These are phyloP conservation scores for Venustampulla echinocandica DNA, from an alignment of 495 filamentous ascomycete genomes.

Conservation along the genomic window DNA sequence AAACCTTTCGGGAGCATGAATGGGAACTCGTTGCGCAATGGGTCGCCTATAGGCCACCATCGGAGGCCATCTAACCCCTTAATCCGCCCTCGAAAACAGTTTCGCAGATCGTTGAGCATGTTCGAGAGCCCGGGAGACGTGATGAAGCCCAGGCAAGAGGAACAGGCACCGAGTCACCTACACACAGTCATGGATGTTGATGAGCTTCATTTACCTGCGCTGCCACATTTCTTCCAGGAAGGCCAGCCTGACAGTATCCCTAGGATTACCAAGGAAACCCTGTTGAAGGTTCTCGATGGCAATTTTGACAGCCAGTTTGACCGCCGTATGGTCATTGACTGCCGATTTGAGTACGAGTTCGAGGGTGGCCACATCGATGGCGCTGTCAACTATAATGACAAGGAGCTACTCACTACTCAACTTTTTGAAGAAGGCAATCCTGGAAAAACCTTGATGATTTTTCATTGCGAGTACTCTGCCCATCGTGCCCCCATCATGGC, in stretches of 20 bases:
- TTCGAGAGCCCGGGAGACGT: constrained; percentile 87
- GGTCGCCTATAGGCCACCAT: constrained; percentile 22
- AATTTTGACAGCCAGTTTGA: constrained; percentile 67
- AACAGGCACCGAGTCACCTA: constrained; percentile 43
- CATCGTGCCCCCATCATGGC: constrained; percentile 98
- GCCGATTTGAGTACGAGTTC: constrained; percentile 98
- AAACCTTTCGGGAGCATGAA: constrained; percentile 22
- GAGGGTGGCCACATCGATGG: constrained; percentile 90
- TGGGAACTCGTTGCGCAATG: constrained; percentile 17
- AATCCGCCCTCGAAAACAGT: constrained; percentile 75
- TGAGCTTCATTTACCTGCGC: constrained; percentile 56
- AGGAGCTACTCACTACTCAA: constrained; percentile 68
- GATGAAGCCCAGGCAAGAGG: constrained; percentile 58
- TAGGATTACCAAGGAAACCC: constrained; percentile 70
- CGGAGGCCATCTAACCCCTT: constrained; percentile 58
- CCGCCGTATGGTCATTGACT: constrained; percentile 80
- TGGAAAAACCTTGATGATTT: constrained; percentile 69
- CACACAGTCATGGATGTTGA: constrained; percentile 72
- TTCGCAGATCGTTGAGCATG: constrained; percentile 91
- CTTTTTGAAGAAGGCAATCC: constrained; percentile 56
- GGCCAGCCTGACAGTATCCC: constrained; percentile 77
- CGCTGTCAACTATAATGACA: constrained; percentile 92
- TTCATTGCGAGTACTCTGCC: constrained; percentile 98
- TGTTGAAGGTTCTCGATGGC: constrained; percentile 80
- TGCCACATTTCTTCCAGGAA: constrained; percentile 79